Evolutionary conservation across 2,329 filamentous ascomycete genomes (phyloP).

Genomic region (Metarhizium robertsii): DNA sequence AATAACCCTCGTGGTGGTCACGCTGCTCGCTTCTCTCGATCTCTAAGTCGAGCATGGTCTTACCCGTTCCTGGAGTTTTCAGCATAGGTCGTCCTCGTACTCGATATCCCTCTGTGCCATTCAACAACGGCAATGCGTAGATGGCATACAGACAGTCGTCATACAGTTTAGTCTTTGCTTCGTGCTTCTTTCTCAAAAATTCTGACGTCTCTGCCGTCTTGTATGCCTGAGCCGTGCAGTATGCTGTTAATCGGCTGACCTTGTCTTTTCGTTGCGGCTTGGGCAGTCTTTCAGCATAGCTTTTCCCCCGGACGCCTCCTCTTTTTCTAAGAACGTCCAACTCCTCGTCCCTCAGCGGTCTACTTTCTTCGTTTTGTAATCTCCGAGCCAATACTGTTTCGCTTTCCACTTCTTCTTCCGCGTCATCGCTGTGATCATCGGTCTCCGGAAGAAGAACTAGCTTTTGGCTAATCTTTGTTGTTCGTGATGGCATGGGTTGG

Average conservation of each 20-base stretch:
- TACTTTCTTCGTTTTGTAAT: slow-evolving; percentile 48
- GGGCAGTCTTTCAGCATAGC: slow-evolving; percentile 85
- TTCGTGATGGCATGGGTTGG: slow-evolving; percentile 66
- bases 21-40: slow-evolving; percentile 88
- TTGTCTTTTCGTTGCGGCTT: slow-evolving; percentile 83
- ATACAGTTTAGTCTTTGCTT: slow-evolving; percentile 89
- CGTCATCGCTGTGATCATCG: slow-evolving; percentile 43
- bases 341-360: slow-evolving; percentile 60
- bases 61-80: slow-evolving; percentile 81
- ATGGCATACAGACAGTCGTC: slow-evolving; percentile 96
- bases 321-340: slow-evolving; percentile 52
- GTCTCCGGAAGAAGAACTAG: slow-evolving; percentile 90
- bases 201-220: slow-evolving; percentile 81
- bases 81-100: slow-evolving; percentile 83
- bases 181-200: slow-evolving; percentile 80
- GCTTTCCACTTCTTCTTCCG: slow-evolving; percentile 49
- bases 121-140: slow-evolving; percentile 83
- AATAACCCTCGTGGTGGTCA: slow-evolving; percentile 87
- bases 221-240: slow-evolving; percentile 91
- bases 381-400: slow-evolving; percentile 25
- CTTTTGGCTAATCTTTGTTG: slow-evolving; percentile 93
- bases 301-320: slow-evolving; percentile 64
- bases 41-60: slow-evolving; percentile 86
- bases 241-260: slow-evolving; percentile 83
- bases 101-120: slow-evolving; percentile 78